A percentile compares a stretch with the other conserved stretches of the same genome.
phyloP scores from a whole-genome alignment of 306 rosid genomes.

The Aeschynomene evenia region DNA sequence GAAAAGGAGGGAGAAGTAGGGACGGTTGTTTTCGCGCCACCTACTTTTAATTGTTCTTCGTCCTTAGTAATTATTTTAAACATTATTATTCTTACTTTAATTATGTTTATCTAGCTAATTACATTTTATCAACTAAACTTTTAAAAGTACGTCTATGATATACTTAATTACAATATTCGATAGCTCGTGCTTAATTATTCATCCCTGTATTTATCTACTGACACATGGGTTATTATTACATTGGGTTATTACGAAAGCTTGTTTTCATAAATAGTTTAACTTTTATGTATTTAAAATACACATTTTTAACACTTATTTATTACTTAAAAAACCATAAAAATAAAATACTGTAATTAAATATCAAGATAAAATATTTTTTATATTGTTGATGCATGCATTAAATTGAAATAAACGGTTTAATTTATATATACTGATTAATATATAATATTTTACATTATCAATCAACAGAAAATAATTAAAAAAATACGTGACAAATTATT shows the following conservation, averaged over 20 bases:
- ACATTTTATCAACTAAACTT: background rate
- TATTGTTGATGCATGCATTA: too few species aligned
- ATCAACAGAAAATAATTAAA: too few species aligned
- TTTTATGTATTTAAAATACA: too few species aligned
- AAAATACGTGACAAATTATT: too few species aligned
- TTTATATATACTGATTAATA: too few species aligned
- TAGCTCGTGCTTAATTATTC: background rate
- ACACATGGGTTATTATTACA: background rate
- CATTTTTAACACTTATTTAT: too few species aligned
- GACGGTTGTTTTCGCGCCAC: conserved; percentile 73
- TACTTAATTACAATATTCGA: background rate
- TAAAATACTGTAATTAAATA: too few species aligned
- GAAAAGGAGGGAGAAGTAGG: conserved; percentile 35
- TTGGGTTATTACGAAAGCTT: background rate
- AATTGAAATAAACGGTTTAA: too few species aligned
- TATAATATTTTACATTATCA: too few species aligned
- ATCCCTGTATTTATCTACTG: background rate
- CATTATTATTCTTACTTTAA: background rate
- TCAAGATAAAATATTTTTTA: too few species aligned
- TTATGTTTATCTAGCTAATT: background rate
- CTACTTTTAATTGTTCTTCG: conserved; percentile 31
- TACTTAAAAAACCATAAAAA: too few species aligned
- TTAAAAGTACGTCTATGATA: background rate
- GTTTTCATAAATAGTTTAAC: too few species aligned
- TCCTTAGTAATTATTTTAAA: background rate